Percentiles rank a stretch among this genome's conserved stretches.
Evolutionary conservation across 257 asterid species (phyloP).

Genomic region (Paraleonurus japonicus): DNA sequence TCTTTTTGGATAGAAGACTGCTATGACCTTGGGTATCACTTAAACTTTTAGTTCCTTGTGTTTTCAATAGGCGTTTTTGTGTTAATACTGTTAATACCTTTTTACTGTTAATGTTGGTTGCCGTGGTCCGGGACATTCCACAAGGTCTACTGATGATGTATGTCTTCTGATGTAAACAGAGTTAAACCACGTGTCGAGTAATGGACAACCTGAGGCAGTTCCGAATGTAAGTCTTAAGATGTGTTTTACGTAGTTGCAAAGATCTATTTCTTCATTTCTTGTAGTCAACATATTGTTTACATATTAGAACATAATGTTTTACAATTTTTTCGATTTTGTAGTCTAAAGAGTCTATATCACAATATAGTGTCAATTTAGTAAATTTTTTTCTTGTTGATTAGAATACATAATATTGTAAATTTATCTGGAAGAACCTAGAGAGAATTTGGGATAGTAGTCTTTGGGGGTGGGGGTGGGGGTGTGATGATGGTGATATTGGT

Average conservation of each 20-base stretch:
- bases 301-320: neutral
- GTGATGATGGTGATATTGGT: neutral
- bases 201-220: constrained; percentile 34
- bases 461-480: neutral
- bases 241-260: neutral
- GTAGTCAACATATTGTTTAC: neutral
- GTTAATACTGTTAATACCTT: neutral
- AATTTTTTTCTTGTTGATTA: neutral
- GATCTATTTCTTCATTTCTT: neutral
- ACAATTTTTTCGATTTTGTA: neutral
- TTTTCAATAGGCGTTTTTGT: neutral
- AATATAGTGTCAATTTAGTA: neutral
- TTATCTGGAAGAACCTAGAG: neutral
- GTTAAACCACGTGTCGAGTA: constrained; percentile 36
- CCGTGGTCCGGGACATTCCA: constrained; percentile 14
- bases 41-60: neutral
- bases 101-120: constrained; percentile 1
- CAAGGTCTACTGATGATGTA: constrained; percentile 22
- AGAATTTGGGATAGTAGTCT: neutral
- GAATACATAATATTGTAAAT: neutral
- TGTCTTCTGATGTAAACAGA: constrained; percentile 46
- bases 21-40: neutral
- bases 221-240: constrained; percentile 41
- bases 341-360: neutral
- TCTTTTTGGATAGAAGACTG: neutral